These are phyloP conservation scores for Linnemannia exigua DNA, from an alignment of 192 early-diverging fungal species.

Conservation along the genomic window DNA sequence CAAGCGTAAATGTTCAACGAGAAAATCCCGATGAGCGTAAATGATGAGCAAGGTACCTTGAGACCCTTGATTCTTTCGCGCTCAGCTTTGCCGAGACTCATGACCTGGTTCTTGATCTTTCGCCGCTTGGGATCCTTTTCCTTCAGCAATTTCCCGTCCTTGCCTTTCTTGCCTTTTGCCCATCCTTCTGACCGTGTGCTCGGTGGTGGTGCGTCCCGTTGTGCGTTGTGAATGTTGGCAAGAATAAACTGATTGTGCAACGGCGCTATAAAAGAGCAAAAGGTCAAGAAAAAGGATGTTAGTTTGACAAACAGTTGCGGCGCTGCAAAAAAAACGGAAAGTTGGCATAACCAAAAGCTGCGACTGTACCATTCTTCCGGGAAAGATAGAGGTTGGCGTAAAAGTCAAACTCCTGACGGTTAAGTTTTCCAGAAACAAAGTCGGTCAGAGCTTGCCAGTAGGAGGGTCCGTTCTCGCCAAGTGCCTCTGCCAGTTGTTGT, in stretches of 20 bases:
- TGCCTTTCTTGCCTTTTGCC: conserved; percentile 66
- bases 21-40: too few species aligned
- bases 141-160: conserved; percentile 57
- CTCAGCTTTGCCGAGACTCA: conserved; percentile 77
- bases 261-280: conserved; percentile 42
- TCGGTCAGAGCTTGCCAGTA: conserved; percentile 83
- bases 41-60: conserved; percentile 56
- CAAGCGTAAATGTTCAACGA: too few species aligned
- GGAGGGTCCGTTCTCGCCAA: conserved; percentile 80
- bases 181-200: conserved; percentile 70
- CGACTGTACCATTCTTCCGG: conserved; percentile 58
- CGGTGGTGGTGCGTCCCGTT: conserved; percentile 75
- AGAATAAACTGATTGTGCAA: conserved; percentile 85
- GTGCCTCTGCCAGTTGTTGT: conserved; percentile 79
- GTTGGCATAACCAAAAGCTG: not conserved
- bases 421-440: conserved; percentile 82
- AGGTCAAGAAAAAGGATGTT: not conserved
- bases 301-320: not conserved
- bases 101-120: conserved; percentile 79
- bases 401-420: conserved; percentile 85
- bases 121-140: conserved; percentile 65
- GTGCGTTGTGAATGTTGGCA: conserved; percentile 84
- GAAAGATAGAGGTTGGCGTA: conserved; percentile 79
- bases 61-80: conserved; percentile 75
- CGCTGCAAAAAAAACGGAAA: not conserved